Percentiles rank a stretch among this genome's conserved stretches.
Conservation (phyloP, 2,329 filamentous ascomycete species). For the Diaporthe nobilis region DNA sequence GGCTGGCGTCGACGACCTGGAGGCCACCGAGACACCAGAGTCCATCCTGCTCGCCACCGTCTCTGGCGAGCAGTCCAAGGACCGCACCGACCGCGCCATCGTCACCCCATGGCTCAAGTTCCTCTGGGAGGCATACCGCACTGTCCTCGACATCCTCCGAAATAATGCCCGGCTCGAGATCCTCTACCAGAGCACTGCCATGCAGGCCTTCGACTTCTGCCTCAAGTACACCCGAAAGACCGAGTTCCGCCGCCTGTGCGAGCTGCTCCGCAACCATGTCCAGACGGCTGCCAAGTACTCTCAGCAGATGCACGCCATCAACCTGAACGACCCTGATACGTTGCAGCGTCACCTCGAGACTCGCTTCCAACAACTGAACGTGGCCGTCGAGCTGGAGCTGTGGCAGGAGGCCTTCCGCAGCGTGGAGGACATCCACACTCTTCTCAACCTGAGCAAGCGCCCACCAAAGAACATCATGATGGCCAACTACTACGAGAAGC, state of each 20-base stretch:
- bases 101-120: constrained; percentile 99
- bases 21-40: constrained; percentile 97
- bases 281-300: constrained; percentile 99
- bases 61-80: constrained; percentile 96
- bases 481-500: constrained; percentile 99
- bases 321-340: constrained; percentile 96
- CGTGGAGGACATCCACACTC: constrained; percentile 98
- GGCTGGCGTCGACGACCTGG: constrained; percentile 90
- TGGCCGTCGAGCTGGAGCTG: constrained; percentile 95
- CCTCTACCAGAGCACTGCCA: constrained; percentile 98
- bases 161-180: constrained; percentile 98
- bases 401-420: constrained; percentile 99
- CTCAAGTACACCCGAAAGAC: constrained; percentile 99
- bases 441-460: constrained; percentile 97
- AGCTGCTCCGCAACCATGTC: constrained; percentile 97
- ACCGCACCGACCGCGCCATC: constrained; percentile 97
- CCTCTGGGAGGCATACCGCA: constrained; percentile 99
- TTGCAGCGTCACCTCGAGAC: constrained; percentile 98
- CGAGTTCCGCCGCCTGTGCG: constrained; percentile 97
- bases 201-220: constrained; percentile 99
- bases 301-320: constrained; percentile 99
- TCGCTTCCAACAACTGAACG: constrained; percentile 97
- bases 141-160: constrained; percentile 97
- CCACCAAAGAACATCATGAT: constrained; percentile 99
- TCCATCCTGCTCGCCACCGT: constrained; percentile 98